Conservation (phyloP, 179 eudicot genomes). For the Actinidia arguta region DNA sequence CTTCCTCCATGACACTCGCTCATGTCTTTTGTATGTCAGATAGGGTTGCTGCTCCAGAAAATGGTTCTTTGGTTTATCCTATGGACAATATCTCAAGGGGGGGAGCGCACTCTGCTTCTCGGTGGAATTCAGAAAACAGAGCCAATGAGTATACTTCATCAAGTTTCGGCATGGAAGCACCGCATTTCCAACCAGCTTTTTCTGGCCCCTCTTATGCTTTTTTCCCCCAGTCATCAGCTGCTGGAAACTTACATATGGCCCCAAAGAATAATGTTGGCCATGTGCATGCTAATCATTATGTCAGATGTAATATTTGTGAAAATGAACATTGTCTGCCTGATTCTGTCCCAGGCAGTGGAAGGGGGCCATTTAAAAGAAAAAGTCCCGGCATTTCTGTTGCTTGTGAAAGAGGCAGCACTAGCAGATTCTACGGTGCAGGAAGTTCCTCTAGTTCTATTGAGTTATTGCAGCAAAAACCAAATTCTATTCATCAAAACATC, state of each 20-base stretch:
- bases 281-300: constrained; percentile 16
- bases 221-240: constrained; percentile 19
- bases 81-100: constrained; percentile 17
- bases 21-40: constrained; percentile 21
- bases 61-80: constrained; percentile 27
- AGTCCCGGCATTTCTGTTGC: constrained; percentile 21
- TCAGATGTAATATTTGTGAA: constrained; percentile 17
- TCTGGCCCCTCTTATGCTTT: constrained; percentile 26
- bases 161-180: constrained; percentile 32
- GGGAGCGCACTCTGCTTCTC: constrained; percentile 23
- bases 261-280: constrained; percentile 22
- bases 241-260: constrained; percentile 24
- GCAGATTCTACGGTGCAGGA: constrained; percentile 31
- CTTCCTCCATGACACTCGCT: not conserved
- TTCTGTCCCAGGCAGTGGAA: constrained; percentile 11
- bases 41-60: constrained; percentile 30
- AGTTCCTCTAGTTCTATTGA: constrained; percentile 39
- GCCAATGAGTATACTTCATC: constrained; percentile 21
- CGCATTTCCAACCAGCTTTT: constrained; percentile 25
- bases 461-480: constrained; percentile 20
- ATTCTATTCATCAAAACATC: constrained; percentile 16
- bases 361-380: constrained; percentile 35
- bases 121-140: constrained; percentile 30
- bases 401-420: constrained; percentile 32
- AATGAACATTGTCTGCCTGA: constrained; percentile 16